Percentiles rank a stretch among this genome's conserved stretches.
Evolutionary conservation across 2,329 filamentous ascomycete species (phyloP).

Genomic region (Xylaria polymorpha): DNA sequence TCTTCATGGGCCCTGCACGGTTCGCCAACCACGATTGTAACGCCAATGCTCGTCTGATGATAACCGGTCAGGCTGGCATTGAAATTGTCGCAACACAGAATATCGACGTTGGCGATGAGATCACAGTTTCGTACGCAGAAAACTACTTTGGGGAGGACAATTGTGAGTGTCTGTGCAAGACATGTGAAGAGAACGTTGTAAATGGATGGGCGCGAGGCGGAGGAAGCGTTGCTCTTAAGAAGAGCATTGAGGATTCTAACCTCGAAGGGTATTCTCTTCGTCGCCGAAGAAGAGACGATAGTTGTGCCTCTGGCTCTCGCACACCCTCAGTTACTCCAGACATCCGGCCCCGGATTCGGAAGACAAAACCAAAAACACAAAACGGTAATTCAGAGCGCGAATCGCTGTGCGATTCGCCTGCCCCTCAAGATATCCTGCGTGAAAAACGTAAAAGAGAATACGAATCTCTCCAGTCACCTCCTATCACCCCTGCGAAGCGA

Average conservation of each 20-base stretch:
- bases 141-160: constrained; percentile 97
- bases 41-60: constrained; percentile 89
- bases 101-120: constrained; percentile 90
- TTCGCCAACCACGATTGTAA: constrained; percentile 98
- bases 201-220: constrained; percentile 84
- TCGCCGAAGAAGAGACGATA: constrained; percentile 63
- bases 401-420: constrained; percentile 52
- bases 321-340: constrained; percentile 68
- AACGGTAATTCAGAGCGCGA: constrained; percentile 51
- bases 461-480: constrained; percentile 63
- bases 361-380: constrained; percentile 52
- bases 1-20: constrained; percentile 94
- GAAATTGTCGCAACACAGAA: constrained; percentile 86
- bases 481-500: constrained; percentile 66
- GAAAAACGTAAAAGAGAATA: constrained; percentile 58
- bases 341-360: constrained; percentile 63
- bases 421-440: constrained; percentile 43
- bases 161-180: constrained; percentile 91
- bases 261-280: constrained; percentile 67
- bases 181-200: constrained; percentile 77
- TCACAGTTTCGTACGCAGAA: constrained; percentile 95
- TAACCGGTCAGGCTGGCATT: constrained; percentile 85
- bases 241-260: constrained; percentile 64
- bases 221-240: constrained; percentile 58
- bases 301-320: constrained; percentile 62